Evolutionary conservation across 2,329 filamentous ascomycete species (phyloP).

Genomic region (Didymella pinodella): DNA sequence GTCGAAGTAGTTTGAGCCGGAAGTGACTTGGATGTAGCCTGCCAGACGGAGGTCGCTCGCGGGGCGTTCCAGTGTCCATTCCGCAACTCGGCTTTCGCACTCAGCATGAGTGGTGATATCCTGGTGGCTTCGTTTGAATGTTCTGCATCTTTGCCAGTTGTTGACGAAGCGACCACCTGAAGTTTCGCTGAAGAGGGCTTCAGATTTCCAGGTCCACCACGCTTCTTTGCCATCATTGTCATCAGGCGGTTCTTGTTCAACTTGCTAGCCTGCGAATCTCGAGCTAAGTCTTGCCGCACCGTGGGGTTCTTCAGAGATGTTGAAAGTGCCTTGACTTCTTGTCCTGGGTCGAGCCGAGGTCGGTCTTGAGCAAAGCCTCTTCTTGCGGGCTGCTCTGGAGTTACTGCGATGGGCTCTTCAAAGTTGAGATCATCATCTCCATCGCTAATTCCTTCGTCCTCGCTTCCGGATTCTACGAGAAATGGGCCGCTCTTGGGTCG

Average conservation of each 20-base stretch:
- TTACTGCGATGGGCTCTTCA: not conserved
- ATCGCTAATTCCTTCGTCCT: not conserved
- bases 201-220: not conserved
- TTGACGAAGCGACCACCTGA: not conserved
- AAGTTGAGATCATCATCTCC: not conserved
- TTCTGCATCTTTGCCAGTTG: not conserved
- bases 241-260: conserved; percentile 5
- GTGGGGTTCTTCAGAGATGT: too few relatives aligned
- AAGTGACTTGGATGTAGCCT: not conserved
- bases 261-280: not conserved
- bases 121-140: not conserved
- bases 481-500: conserved; percentile 2
- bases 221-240: conserved; percentile 3
- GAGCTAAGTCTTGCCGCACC: not conserved
- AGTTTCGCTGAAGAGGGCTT: not conserved
- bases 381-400: not conserved
- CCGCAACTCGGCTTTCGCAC: not conserved
- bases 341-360: not conserved
- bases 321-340: too few relatives aligned
- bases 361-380: too few relatives aligned
- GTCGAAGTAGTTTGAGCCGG: not conserved
- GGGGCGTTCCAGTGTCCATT: not conserved
- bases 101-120: not conserved
- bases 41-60: not conserved
- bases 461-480: not conserved